Conservation (phyloP, 495 filamentous ascomycete genomes). For the Penicillium coffeae region DNA sequence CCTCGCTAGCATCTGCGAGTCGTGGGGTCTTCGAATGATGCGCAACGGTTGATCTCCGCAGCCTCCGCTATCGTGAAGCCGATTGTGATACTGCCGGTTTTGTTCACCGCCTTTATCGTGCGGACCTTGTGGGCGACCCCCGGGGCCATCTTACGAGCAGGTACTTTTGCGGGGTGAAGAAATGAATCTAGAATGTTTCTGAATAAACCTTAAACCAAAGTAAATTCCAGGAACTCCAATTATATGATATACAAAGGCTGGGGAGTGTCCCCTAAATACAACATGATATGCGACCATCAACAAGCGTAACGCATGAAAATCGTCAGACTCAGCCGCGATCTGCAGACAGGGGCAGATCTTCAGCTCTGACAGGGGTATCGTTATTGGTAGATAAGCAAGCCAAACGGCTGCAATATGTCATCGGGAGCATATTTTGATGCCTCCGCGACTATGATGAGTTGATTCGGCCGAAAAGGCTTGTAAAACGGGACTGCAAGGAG, state of each 20-base stretch:
- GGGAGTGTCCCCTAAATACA: not conserved
- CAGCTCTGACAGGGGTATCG: too few relatives aligned
- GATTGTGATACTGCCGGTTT: conserved; percentile 29
- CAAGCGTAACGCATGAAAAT: conserved; percentile 24
- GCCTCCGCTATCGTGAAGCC: conserved; percentile 24
- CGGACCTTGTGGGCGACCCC: not conserved
- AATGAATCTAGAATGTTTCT: not conserved
- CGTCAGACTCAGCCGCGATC: conserved; percentile 15
- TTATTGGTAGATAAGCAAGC: too few relatives aligned
- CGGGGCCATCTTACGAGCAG: not conserved
- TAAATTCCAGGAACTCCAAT: not conserved
- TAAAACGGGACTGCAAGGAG: conserved; percentile 19
- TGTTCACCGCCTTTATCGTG: conserved; percentile 23
- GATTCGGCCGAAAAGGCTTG: conserved; percentile 24
- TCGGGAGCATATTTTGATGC: not conserved
- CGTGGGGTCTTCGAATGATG: conserved; percentile 6
- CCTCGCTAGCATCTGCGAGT: conserved; percentile 22
- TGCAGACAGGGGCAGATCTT: too few relatives aligned
- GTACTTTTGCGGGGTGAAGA: not conserved
- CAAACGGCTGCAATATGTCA: not conserved
- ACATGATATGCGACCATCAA: conserved; percentile 11
- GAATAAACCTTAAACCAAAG: not conserved
- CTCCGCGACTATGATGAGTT: conserved; percentile 15
- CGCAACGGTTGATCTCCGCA: conserved; percentile 25
- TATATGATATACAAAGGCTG: not conserved